phyloP scores from a whole-genome alignment of 2,329 filamentous ascomycete species.

The Colletotrichum endophyticum region DNA sequence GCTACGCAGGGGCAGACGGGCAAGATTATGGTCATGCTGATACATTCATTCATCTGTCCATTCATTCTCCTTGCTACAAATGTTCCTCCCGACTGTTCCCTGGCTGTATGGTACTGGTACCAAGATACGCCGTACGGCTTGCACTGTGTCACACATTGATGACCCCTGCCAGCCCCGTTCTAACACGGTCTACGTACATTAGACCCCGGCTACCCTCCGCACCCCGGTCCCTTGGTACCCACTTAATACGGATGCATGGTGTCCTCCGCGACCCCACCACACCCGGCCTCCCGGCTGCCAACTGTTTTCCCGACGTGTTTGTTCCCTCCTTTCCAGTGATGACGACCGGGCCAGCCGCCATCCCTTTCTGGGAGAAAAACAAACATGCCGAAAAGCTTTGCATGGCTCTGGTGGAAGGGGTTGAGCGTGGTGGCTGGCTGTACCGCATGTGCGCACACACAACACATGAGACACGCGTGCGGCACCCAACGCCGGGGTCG shows the following conservation, averaged over 20 bases:
- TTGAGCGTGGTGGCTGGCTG: too few relatives aligned
- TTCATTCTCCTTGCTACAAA: not conserved
- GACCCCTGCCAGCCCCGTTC: not conserved
- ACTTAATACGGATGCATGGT: not conserved
- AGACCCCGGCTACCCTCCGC: not conserved
- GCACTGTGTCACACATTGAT: not conserved
- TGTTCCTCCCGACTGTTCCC: too few relatives aligned
- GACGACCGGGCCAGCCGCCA: not conserved
- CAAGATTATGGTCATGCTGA: not conserved
- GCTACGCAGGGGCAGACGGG: not conserved
- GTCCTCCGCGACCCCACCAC: not conserved
- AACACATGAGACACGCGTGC: too few relatives aligned
- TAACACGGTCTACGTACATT: not conserved
- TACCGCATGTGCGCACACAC: too few relatives aligned
- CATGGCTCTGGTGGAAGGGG: too few relatives aligned
- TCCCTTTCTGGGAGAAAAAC: too few relatives aligned
- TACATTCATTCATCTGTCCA: not conserved
- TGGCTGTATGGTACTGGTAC: too few relatives aligned
- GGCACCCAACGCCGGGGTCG: too few relatives aligned
- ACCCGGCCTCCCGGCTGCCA: not conserved
- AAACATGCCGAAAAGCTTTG: too few relatives aligned
- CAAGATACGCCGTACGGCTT: too few relatives aligned
- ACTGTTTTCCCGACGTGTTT: not conserved
- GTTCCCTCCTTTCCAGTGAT: not conserved
- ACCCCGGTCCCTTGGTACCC: not conserved